These are phyloP conservation scores for Debaryomyces robertsiae DNA, from an alignment of 1,139 yeast genomes.

Conservation along the genomic window DNA sequence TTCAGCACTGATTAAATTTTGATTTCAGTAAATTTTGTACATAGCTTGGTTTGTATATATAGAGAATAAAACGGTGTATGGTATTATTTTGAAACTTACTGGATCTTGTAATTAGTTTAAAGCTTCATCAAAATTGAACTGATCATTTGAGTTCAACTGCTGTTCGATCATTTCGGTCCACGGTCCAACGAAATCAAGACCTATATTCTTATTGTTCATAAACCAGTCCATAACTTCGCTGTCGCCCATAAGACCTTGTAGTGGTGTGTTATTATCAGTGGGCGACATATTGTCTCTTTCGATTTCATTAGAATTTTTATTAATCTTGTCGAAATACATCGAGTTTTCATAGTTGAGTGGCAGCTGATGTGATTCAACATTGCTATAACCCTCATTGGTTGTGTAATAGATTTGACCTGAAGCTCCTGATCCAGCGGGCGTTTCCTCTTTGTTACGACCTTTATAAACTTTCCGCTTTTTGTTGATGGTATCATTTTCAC, in stretches of 20 bases:
- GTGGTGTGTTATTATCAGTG: conserved; percentile 18
- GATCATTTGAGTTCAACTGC: conserved; percentile 42
- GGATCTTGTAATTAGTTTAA: conserved; percentile 8
- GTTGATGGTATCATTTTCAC: conserved; percentile 3
- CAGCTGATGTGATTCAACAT: background rate
- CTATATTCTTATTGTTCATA: conserved; percentile 62
- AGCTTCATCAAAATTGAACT: conserved; percentile 34
- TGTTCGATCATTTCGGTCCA: conserved; percentile 87
- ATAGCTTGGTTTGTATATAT: conserved; percentile 7
- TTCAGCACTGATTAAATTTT: conserved; percentile 39
- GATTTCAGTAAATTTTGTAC: conserved; percentile 1
- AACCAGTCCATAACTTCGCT: conserved; percentile 75
- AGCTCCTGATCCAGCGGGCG: background rate
- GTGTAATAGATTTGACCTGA: background rate
- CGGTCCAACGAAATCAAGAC: conserved; percentile 85
- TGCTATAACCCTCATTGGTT: background rate
- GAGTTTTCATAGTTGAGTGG: conserved; percentile 7
- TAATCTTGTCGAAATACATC: conserved; percentile 9
- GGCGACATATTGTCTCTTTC: conserved; percentile 14
- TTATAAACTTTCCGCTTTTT: conserved; percentile 11
- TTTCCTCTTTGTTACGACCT: conserved; percentile 16
- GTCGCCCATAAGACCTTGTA: conserved; percentile 38
- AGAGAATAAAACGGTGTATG: conserved; percentile 6
- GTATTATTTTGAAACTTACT: background rate
- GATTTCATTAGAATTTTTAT: conserved; percentile 4